phyloP scores from a whole-genome alignment of 768 basidiomycete species.

The Mycena crocata region DNA sequence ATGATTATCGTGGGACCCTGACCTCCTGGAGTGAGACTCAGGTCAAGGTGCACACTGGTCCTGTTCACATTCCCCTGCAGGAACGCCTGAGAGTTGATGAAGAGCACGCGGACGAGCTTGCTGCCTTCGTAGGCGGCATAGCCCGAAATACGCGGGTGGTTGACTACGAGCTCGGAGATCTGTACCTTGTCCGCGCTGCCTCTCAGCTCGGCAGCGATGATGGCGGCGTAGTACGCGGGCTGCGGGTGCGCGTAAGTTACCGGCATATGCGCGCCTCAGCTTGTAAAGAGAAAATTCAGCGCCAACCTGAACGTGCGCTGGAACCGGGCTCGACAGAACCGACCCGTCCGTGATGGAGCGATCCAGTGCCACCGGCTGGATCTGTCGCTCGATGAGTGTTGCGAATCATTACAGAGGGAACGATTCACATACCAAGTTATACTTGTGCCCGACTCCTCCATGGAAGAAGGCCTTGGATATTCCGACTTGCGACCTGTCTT shows the following conservation, averaged over 20 bases:
- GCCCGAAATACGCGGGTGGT: conserved; percentile 61
- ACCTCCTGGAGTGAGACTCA: conserved; percentile 53
- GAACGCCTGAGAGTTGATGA: conserved; percentile 71
- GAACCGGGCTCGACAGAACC: conserved; percentile 57
- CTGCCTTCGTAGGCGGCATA: conserved; percentile 70
- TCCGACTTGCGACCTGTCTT: conserved; percentile 55
- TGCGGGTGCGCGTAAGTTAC: too few relatives aligned
- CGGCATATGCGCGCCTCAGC: too few relatives aligned
- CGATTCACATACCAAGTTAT: conserved; percentile 71
- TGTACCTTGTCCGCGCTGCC: conserved; percentile 55
- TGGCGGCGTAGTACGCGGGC: conserved; percentile 71
- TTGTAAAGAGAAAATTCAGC: too few relatives aligned
- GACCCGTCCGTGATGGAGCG: conserved; percentile 71
- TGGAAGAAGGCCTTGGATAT: conserved; percentile 71
- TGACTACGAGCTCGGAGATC: conserved; percentile 60
- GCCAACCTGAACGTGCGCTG: conserved; percentile 71
- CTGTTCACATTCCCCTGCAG: too few relatives aligned
- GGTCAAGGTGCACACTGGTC: too few relatives aligned
- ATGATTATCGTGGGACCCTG: conserved; percentile 50
- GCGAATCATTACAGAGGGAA: too few relatives aligned
- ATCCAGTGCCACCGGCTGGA: conserved; percentile 71
- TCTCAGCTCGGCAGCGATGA: conserved; percentile 69
- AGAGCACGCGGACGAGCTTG: conserved; percentile 58
- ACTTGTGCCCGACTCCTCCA: conserved; percentile 79
- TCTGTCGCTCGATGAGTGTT: too few relatives aligned